Base-by-base conservation (phyloP, 2,329 filamentous ascomycete genomes). In the Microcyclosporella mali region DNA sequence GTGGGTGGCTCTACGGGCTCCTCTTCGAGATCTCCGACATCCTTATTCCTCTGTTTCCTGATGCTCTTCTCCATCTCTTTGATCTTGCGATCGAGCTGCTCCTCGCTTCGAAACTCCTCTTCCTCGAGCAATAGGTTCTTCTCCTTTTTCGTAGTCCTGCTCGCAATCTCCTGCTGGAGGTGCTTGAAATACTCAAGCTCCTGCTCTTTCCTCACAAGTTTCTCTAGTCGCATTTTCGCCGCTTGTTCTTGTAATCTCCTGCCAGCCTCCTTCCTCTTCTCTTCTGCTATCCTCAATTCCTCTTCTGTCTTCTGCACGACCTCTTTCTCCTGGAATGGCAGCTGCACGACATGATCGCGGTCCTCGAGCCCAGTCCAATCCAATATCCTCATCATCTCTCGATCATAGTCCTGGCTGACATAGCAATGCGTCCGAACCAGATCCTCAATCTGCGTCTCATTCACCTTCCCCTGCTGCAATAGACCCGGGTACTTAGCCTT, bases 181-280 rank as follows among this genome's bases (percentile, higher is more conserved):
- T 88, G 79, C 61, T 88, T 88, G 72, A 89, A 95, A 66, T 95
- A 95, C 55, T 94, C 89, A 1, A 97, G 70, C 62, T 97, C 89
- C 61, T 94, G 82, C 67, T 98, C 92, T 66, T 98, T 98, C 60
- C 86, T 85, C 63, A 97, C 87, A 35, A 98, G 73, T 60, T 94
- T 94, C 52, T 98, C 92, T 1, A 98, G 71, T 6, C 92, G 83
- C 88, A 95, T 95, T 66, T 95, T 97, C 8, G 90, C 90, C 0
- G 92, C 92, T 66, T 98, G 92, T 58, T 95, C 88, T 64, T 98
- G 92, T 18, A 98, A 63, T 34, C 94, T 77, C 51, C 92, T 77
- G 0, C 92, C 92, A 55, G 88, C 92, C 66, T 98, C 92, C 64
- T 94, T 94, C 61, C 94, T 88, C 62, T 90, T 84, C 70, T 98